Evolutionary conservation across 2,329 filamentous ascomycete species (phyloP).

Genomic region (Verticillium nonalfalfae): DNA sequence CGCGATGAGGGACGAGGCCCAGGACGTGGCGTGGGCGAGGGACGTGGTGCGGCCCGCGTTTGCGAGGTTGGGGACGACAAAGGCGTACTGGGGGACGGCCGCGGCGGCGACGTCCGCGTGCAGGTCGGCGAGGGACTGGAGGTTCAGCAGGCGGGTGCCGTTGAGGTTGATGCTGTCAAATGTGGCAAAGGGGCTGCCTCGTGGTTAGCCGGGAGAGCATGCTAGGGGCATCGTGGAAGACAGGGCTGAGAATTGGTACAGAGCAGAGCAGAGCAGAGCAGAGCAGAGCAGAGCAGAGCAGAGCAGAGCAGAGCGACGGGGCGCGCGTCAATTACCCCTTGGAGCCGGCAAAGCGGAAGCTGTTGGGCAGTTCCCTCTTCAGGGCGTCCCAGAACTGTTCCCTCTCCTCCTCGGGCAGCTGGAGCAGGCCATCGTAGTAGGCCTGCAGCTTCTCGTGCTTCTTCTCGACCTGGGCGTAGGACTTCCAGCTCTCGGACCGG

Average conservation of each 20-base stretch:
- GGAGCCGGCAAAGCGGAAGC: slow-evolving; percentile 94
- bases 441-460: slow-evolving; percentile 78
- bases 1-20: slow-evolving; percentile 45
- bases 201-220: slow-evolving; percentile 4
- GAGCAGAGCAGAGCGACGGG: too few species aligned
- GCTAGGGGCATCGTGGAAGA: too few species aligned
- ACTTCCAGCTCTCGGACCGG: slow-evolving; percentile 10
- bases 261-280: too few species aligned
- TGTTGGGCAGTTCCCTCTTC: slow-evolving; percentile 84
- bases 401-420: slow-evolving; percentile 72
- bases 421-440: slow-evolving; percentile 76
- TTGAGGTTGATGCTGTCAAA: slow-evolving; percentile 32
- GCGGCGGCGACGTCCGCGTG: slow-evolving; percentile 47
- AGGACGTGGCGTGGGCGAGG: slow-evolving; percentile 42
- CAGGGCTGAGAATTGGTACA: too few species aligned
- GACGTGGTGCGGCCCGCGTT: slow-evolving; percentile 58
- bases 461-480: slow-evolving; percentile 61
- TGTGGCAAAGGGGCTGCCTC: slow-evolving; percentile 31
- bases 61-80: slow-evolving; percentile 58
- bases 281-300: too few species aligned
- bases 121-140: slow-evolving; percentile 60
- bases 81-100: slow-evolving; percentile 58
- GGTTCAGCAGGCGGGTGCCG: slow-evolving; percentile 43
- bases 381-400: slow-evolving; percentile 79
- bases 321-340: slow-evolving; percentile 57